Conservation (phyloP, 2,329 filamentous ascomycete genomes). For the Claviceps quebecensis region DNA sequence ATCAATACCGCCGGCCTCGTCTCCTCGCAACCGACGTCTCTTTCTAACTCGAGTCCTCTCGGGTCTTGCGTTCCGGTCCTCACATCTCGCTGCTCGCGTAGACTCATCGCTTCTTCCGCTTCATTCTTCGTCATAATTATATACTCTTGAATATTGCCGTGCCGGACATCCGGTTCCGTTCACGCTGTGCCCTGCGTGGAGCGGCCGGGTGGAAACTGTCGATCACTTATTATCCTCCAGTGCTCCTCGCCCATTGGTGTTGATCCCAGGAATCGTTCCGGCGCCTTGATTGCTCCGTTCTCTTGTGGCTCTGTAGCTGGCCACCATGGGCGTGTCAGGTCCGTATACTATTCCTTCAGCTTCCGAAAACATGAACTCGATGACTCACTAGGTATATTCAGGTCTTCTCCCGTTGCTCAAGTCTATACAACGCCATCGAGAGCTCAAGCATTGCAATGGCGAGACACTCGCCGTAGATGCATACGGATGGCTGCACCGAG, state of each 20-base stretch:
- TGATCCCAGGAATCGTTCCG: neutral
- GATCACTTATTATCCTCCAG: neutral
- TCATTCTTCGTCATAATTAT: neutral
- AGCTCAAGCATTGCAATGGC: conserved; percentile 74
- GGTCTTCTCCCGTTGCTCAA: conserved; percentile 85
- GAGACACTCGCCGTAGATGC: conserved; percentile 90
- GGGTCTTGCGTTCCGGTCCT: neutral
- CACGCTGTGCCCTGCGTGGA: neutral
- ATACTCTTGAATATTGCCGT: neutral
- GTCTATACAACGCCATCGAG: conserved; percentile 82
- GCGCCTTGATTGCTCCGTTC: neutral
- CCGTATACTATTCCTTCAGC: conserved; percentile 1
- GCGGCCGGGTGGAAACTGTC: neutral
- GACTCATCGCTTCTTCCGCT: neutral
- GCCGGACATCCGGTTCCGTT: neutral
- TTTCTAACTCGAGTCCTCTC: neutral
- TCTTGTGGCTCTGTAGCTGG: neutral
- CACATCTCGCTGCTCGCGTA: neutral
- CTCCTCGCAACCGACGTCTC: neutral
- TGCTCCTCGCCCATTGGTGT: neutral
- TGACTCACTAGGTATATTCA: conserved; percentile 18
- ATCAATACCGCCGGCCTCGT: neutral
- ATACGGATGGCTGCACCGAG: conserved; percentile 96
- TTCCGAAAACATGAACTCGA: neutral
- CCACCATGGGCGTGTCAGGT: conserved; percentile 25